Percentiles rank a stretch among this genome's conserved stretches.
Evolutionary conservation across 2,329 filamentous ascomycete genomes (phyloP).

Genomic region (Cladorrhinum sp.): DNA sequence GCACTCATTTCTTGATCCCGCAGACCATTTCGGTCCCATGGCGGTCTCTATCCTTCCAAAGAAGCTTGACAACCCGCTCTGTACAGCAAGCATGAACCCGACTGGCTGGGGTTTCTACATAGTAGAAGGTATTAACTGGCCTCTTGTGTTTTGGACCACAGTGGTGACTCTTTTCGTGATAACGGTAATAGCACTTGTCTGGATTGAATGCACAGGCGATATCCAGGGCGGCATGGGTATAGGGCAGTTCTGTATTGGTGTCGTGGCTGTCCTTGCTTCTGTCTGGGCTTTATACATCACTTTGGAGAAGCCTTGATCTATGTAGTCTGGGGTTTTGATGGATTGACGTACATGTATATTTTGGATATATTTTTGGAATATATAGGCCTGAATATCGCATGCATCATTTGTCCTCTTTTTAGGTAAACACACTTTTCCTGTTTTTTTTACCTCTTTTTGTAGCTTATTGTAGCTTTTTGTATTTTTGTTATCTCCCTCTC

Average conservation of each 20-base stretch:
- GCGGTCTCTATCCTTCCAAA: constrained; percentile 14
- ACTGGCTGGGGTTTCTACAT: constrained; percentile 22
- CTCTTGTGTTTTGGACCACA: constrained; percentile 3
- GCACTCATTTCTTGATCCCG: constrained; percentile 24
- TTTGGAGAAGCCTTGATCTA: not conserved
- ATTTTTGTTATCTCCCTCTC: too few species aligned
- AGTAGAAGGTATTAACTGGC: constrained; percentile 15
- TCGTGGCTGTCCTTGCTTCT: constrained; percentile 2
- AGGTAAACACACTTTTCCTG: too few species aligned
- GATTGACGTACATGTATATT: too few species aligned
- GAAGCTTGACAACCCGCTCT: constrained; percentile 12
- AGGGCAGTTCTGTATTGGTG: constrained; percentile 15
- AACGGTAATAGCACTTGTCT: constrained; percentile 9
- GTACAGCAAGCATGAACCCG: not conserved
- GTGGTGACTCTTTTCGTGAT: not conserved
- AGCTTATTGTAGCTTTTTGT: too few species aligned
- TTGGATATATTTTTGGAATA: too few species aligned
- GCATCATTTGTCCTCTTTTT: too few species aligned
- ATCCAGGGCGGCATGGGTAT: constrained; percentile 15
- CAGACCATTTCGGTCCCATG: constrained; percentile 18
- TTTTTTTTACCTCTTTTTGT: too few species aligned
- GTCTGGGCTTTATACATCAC: not conserved
- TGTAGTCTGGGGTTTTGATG: too few species aligned
- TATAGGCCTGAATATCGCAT: too few species aligned
- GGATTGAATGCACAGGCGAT: constrained; percentile 4